A percentile compares a stretch with the other conserved stretches of the same genome.
phyloP scores from a whole-genome alignment of 306 rosid species.

The Vigna radiata region DNA sequence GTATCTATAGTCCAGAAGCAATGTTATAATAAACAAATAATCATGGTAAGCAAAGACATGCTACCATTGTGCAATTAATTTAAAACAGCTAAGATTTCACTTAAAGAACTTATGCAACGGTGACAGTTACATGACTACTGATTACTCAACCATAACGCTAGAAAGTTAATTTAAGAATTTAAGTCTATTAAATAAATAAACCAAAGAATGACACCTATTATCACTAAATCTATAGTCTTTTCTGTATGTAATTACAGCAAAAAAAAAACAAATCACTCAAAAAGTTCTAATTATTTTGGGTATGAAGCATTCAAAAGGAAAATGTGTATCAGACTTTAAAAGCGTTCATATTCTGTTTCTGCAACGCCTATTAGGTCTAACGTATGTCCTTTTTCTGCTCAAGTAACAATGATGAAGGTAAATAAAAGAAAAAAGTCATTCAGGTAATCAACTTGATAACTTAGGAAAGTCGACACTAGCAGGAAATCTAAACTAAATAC shows the following conservation, averaged over 20 bases:
- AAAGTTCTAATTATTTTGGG: background rate
- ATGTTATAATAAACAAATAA: background rate
- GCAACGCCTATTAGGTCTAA: background rate
- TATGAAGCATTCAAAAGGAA: background rate
- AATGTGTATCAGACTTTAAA: background rate
- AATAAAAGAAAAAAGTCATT: background rate
- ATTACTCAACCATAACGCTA: conserved; percentile 22
- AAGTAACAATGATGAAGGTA: conserved; percentile 1
- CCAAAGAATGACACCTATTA: background rate
- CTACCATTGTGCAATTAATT: conserved; percentile 36
- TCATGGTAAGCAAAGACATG: conserved; percentile 30
- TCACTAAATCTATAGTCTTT: background rate
- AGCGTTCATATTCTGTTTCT: background rate
- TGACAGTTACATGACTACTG: background rate
- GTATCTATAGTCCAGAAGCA: conserved; percentile 24
- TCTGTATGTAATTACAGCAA: background rate
- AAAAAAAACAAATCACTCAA: background rate
- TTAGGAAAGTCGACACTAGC: background rate
- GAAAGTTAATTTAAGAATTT: conserved; percentile 18
- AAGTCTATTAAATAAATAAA: background rate
- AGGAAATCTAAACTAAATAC: conserved; percentile 23
- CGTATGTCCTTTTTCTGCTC: conserved; percentile 3
- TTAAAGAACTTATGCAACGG: conserved; percentile 13
- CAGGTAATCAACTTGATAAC: conserved; percentile 15
- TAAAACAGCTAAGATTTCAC: conserved; percentile 21